Base-by-base conservation (phyloP, 78 protist species). In the Guillardia theta region DNA sequence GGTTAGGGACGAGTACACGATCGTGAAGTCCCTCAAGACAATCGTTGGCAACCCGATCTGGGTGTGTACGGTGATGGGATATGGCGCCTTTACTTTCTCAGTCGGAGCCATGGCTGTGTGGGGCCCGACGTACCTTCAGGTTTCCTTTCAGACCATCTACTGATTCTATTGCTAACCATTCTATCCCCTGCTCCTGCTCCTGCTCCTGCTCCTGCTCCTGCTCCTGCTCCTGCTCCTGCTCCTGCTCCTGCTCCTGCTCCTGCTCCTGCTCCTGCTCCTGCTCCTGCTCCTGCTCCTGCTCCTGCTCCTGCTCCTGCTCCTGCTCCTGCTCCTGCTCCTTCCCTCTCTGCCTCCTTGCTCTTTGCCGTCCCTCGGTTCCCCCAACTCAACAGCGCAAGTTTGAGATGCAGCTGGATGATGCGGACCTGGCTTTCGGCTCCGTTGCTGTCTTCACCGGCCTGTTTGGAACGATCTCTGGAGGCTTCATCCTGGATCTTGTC, bases 61-160 rank as follows among this genome's bases (percentile, higher is more conserved):
- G 44, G 39, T 64, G 43, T 15, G 41, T 43, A 36, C 87, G 87
- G 87, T 70, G 87, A 37, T 18, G 44, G 90, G 90, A 22, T 78
- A 78, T 50, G 90, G 43, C 53, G 90, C 50, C 33, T 78, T 43
- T 30, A 78, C 90, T 18, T 78, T 78, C 48, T 43, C 53, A 1
- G 1, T 78, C 41, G 90, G 90, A 6, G 90, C 50, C 41, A 22
- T 36, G 24, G 90, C 90, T n/a, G 90, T 78, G 48, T 78, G 90
- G 90, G 90, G 50, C 6, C 90, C 90, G 24, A 44, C 53, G 44
- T 78, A n/a, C 90, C 90, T 78, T 27, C 90, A 78, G 90, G 44
- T 18, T 22, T 27, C 12, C 87, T 36, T 58, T 24, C 9, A 70
- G 8, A n/a, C n/a, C n/a, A n/a, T n/a, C n/a, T n/a, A n/a, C n/a